Evolutionary conservation across 164 flowering plant species (phyloP), one percentile per base, ranked within the genome.

Genomic region (Litsea cubeba): DNA sequence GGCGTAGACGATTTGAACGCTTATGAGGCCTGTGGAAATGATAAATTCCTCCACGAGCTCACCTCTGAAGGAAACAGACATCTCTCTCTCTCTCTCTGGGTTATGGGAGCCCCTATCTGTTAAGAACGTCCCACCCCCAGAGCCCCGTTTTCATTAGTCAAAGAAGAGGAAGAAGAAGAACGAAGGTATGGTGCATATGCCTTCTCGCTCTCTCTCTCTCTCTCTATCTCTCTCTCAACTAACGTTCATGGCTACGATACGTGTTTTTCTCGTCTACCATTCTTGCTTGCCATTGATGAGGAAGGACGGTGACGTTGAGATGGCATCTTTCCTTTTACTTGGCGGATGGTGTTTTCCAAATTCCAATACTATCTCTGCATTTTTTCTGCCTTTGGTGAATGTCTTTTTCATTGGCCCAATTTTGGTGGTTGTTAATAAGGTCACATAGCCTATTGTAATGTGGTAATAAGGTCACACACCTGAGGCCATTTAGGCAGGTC

Each of bases 1-100:
- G 0, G 77, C 76, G 18, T 50, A 75, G 4, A 79, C 40, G 20
- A 73, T 22, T 71, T 82, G 84, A 14, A 71, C 71, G 20, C 10
- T 49, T 17, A 75, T 50, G 46, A 79, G 46, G 7, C 84, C 82
- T 0, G 10, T 68, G 2, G 73, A 40, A 8, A 77, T 18, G 12
- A 24, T 23, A 3, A 75, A 70, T 12, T 82, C 80, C 73, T 75
- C 71, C 64, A 72, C 4, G 24, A n/a, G 24, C 60, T 62, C 71
- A 3, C 40, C 57, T 54, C 24, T 46, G 5, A 18, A 5, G 11
- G 22, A 12, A 28, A 40, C 65, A 14, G 65, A 57, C 76, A 76
- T 76, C 30, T 60, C 74, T 69, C 15, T 26, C 20, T 15, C 46
- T 40, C 46, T 40, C 46, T 40, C 15, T 5, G 1, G 22, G 22